A percentile compares a stretch with the other conserved stretches of the same genome.
Evolutionary conservation across 2,329 filamentous ascomycete genomes (phyloP).

Genomic region (Trichophaea hybrida): DNA sequence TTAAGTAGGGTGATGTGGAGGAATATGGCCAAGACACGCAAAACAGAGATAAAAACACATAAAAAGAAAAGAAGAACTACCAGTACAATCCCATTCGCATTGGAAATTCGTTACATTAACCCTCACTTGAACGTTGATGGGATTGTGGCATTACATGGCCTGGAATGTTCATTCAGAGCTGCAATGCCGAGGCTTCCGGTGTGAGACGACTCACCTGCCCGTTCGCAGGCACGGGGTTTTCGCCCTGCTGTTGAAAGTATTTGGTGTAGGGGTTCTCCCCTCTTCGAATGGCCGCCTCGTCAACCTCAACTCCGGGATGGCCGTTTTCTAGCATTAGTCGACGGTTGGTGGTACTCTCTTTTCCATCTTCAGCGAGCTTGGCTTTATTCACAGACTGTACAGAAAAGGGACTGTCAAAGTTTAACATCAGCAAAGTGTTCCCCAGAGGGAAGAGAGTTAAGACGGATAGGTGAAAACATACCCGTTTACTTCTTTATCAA

Average conservation of each 20-base stretch:
- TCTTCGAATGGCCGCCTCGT: slow-evolving; percentile 33
- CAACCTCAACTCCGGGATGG: slow-evolving; percentile 33
- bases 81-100: background rate
- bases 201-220: slow-evolving; percentile 7
- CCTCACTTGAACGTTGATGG: background rate
- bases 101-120: background rate
- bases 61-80: background rate
- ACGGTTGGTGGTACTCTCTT: slow-evolving; percentile 30
- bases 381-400: slow-evolving; percentile 32
- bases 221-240: slow-evolving; percentile 15
- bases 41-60: background rate
- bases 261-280: slow-evolving; percentile 35
- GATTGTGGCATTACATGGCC: background rate
- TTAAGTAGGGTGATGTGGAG: background rate
- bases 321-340: slow-evolving; percentile 34
- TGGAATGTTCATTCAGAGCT: background rate
- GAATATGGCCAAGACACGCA: background rate
- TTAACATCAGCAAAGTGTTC: background rate
- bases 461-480: slow-evolving; percentile 32
- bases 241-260: slow-evolving; percentile 34
- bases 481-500: slow-evolving; percentile 84
- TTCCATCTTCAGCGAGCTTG: slow-evolving; percentile 30
- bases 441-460: slow-evolving; percentile 2
- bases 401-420: slow-evolving; percentile 32
- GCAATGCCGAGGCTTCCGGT: slow-evolving; percentile 4